phyloP scores from a whole-genome alignment of 768 basidiomycete genomes.

The Coprinopsis sp. region DNA sequence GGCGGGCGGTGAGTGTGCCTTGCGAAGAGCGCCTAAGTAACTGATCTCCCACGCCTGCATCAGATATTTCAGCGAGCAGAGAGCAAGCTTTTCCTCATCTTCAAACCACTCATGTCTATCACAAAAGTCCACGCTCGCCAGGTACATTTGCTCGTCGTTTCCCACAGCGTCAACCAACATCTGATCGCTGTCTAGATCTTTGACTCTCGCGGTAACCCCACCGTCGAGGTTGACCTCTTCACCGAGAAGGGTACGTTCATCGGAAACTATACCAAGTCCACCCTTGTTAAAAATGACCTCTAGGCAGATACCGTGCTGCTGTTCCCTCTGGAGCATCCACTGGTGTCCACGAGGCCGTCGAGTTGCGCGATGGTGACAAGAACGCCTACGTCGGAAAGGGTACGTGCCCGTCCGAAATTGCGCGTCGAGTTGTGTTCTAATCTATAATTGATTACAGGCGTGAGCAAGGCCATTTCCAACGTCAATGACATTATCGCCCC shows the following conservation, averaged over 20 bases:
- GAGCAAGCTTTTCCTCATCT: too few relatives aligned
- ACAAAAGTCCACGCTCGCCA: slow-evolving; percentile 90
- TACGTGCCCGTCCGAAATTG: slow-evolving; percentile 28
- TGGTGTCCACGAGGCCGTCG: slow-evolving; percentile 96
- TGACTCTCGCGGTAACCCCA: slow-evolving; percentile 98
- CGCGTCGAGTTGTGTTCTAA: slow-evolving; percentile 1
- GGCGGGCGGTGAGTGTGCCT: too few relatives aligned
- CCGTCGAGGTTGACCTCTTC: slow-evolving; percentile 89
- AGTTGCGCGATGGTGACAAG: slow-evolving; percentile 97
- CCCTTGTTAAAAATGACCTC: neutral
- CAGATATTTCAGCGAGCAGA: too few relatives aligned
- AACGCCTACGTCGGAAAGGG: slow-evolving; percentile 93
- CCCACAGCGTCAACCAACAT: slow-evolving; percentile 5
- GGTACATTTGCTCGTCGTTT: slow-evolving; percentile 38
- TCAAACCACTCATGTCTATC: slow-evolving; percentile 81
- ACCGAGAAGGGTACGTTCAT: slow-evolving; percentile 77
- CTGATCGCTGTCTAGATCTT: slow-evolving; percentile 67
- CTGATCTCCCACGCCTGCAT: too few relatives aligned
- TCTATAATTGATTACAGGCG: slow-evolving; percentile 51
- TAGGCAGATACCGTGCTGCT: slow-evolving; percentile 89
- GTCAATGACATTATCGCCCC: slow-evolving; percentile 91
- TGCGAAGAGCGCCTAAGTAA: too few relatives aligned
- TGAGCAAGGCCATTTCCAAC: slow-evolving; percentile 88
- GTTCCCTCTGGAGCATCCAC: slow-evolving; percentile 99
- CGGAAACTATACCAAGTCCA: neutral